A percentile compares a stretch with the other conserved stretches of the same genome.
These are phyloP conservation scores for Kandelia obovata DNA, from an alignment of 345 rosid genomes.

Conservation along the genomic window DNA sequence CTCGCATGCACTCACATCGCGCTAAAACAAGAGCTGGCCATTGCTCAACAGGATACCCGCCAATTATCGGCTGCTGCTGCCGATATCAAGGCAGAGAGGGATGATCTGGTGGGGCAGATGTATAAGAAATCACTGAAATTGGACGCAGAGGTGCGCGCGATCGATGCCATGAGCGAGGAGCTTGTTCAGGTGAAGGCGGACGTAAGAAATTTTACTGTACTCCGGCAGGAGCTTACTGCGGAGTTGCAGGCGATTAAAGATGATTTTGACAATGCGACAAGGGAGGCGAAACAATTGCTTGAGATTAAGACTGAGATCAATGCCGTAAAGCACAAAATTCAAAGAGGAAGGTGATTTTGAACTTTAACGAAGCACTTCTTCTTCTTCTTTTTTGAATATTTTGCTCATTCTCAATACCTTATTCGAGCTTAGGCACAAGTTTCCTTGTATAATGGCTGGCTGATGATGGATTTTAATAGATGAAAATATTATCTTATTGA, in stretches of 20 bases:
- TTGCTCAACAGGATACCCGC: conserved; percentile 53
- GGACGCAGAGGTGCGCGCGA: conserved; percentile 60
- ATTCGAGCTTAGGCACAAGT: no score
- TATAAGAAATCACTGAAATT: conserved; percentile 57
- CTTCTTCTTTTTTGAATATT: no score
- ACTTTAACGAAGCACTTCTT: no score
- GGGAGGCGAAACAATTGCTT: conserved; percentile 38
- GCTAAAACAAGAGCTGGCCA: conserved; percentile 62
- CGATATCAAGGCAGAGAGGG: conserved; percentile 54
- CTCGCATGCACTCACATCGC: conserved; percentile 59
- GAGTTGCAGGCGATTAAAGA: conserved; percentile 40
- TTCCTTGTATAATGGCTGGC: no score
- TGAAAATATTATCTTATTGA: background rate
- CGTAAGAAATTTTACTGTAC: conserved; percentile 35
- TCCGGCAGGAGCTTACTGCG: conserved; percentile 40
- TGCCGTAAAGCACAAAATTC: conserved; percentile 43
- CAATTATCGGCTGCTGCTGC: conserved; percentile 42
- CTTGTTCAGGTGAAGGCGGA: conserved; percentile 55
- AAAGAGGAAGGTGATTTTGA: conserved; percentile 61
- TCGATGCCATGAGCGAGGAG: conserved; percentile 48
- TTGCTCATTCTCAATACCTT: no score
- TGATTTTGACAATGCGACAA: conserved; percentile 46
- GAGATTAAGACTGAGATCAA: conserved; percentile 53
- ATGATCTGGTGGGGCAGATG: conserved; percentile 61
- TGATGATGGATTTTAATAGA: background rate